Percentiles rank a stretch among this genome's conserved stretches.
These are phyloP conservation scores for Annona cherimola DNA, from an alignment of 164 flowering plant genomes.

Conservation along the genomic window DNA sequence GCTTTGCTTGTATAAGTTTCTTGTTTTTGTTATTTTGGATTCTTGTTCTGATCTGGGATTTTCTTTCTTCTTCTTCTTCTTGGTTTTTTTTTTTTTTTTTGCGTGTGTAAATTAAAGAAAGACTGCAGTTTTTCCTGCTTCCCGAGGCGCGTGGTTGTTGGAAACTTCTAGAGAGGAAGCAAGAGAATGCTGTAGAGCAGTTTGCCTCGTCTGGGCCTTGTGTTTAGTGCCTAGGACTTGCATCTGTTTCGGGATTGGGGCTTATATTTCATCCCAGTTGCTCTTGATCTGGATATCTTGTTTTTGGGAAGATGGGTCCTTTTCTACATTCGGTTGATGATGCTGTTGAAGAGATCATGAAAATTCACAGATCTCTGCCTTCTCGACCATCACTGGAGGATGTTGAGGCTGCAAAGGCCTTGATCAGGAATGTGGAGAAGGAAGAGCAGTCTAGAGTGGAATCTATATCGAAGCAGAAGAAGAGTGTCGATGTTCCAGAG, in stretches of 20 bases:
- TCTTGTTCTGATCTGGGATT: background rate
- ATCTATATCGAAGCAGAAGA: conserved; percentile 28
- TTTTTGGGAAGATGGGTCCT: conserved; percentile 16
- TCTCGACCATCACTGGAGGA: conserved; percentile 59
- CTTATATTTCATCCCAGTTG: background rate
- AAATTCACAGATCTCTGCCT: conserved; percentile 65
- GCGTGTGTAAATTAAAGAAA: background rate
- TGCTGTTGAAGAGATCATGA: conserved; percentile 60
- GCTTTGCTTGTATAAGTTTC: background rate
- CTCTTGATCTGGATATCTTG: background rate
- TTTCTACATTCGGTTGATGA: conserved; percentile 23
- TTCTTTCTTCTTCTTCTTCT: too few species aligned
- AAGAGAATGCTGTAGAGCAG: background rate
- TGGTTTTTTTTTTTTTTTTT: too few species aligned
- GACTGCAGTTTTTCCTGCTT: background rate
- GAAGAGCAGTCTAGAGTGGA: conserved; percentile 56
- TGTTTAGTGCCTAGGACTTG: background rate
- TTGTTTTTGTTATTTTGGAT: background rate
- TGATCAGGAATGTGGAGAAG: conserved; percentile 56
- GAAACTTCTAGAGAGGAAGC: background rate
- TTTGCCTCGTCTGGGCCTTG: background rate
- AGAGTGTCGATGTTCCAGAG: conserved; percentile 29
- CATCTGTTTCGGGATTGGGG: background rate
- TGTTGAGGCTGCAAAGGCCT: conserved; percentile 48
- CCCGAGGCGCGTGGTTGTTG: background rate